Evolutionary conservation across 192 early-diverging fungal genomes (phyloP).

Genomic region (Coemansia guatemalensis): DNA sequence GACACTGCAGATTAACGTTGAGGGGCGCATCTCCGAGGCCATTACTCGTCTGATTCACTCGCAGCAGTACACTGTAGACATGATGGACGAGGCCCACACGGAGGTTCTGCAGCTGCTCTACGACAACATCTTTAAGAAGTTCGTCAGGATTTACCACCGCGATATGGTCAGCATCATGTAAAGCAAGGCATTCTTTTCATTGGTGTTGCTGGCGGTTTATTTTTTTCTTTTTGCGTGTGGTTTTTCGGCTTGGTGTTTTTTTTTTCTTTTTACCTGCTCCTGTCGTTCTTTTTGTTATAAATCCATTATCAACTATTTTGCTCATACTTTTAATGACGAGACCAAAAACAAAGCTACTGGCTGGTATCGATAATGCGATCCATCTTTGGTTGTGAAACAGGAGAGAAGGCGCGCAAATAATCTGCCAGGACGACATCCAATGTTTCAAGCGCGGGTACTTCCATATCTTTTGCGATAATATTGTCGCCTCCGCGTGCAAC

Average conservation of each 20-base stretch:
- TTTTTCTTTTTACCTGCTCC: neutral
- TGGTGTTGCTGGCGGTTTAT: neutral
- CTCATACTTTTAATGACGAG: neutral
- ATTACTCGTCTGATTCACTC: constrained; percentile 51
- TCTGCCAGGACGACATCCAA: constrained; percentile 40
- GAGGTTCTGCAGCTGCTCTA: constrained; percentile 58
- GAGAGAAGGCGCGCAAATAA: constrained; percentile 29
- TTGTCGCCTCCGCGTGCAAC: constrained; percentile 60
- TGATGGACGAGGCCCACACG: constrained; percentile 57
- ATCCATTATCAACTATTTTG: neutral
- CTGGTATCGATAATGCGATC: constrained; percentile 1
- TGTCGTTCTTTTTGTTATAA: neutral
- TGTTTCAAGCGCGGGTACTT: constrained; percentile 12
- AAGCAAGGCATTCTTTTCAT: neutral
- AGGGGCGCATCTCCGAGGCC: constrained; percentile 44
- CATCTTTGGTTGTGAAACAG: constrained; percentile 7
- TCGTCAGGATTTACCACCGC: constrained; percentile 54
- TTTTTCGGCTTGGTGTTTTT: neutral
- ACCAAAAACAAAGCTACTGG: neutral
- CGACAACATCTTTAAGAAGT: constrained; percentile 57
- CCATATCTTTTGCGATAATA: constrained; percentile 40
- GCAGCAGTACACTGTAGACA: constrained; percentile 54
- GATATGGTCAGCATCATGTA: constrained; percentile 48
- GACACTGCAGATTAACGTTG: constrained; percentile 53
- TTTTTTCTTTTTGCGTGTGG: neutral